Evolutionary conservation across 495 filamentous ascomycete species (phyloP), one percentile per base, ranked within the genome.

Genomic region (Penicillium lividum): DNA sequence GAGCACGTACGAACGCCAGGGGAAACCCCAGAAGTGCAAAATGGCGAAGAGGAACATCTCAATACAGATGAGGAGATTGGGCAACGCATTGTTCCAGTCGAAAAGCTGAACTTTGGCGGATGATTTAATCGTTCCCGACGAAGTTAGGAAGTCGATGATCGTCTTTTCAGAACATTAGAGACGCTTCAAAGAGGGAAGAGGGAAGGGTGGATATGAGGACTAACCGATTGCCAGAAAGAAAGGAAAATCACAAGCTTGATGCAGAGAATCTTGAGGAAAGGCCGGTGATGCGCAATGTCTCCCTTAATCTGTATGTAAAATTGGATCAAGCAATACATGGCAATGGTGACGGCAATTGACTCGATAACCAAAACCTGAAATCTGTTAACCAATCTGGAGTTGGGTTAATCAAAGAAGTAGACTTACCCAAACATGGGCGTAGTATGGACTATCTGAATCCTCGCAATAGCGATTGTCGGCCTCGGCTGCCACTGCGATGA

Each of bases 281-380:
- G 85, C 29, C 75, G 73, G 55, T 90, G 80, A n/a, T 80, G 73
- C 5, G 76, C 76, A 13, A 91, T 71, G 38, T 84, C 76, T 3
- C 63, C 63, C 54, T 78, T 81, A 18, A 89, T 67, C 64, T 95
- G 90, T 45, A 88, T 61, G 67, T 96, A 97, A 70, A 94, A 96
- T 60, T 96, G 90, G 61, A 97, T 89, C 53, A 97, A 66, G 67
- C 87, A 91, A 77, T 90, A 96, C 90, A 97, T 96, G 51, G 92
- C 92, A 55, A 96, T 84, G 9, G 88, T 81, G 27, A 96, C 92
- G 5, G 88, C 84, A 40, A 82, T 62, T 62, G 81, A 84, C 65
- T 94, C 86, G 57, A 94, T 83, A 22, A 79, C 77, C 65, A 89
- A 71, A 7, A 87, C 82, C 87, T 90, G 61, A 33, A 45, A 30